phyloP scores from a whole-genome alignment of 192 early-diverging fungal genomes.

The Mortierella claussenii region DNA sequence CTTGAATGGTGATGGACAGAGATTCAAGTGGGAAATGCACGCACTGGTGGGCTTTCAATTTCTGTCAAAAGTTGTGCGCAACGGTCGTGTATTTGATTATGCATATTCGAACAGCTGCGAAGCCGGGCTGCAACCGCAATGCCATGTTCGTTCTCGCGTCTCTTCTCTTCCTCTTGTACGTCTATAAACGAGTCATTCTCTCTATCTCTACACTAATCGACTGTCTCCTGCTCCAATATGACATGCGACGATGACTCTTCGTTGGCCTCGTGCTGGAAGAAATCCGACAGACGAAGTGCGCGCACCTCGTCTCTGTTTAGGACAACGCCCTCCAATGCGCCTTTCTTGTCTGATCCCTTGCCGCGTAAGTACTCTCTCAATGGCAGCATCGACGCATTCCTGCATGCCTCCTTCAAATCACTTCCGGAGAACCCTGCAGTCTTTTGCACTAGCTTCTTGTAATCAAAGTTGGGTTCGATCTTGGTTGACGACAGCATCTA shows the following conservation, averaged over 20 bases:
- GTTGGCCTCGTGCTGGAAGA: slow-evolving; percentile 49
- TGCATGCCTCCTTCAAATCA: slow-evolving; percentile 98
- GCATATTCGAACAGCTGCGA: no score
- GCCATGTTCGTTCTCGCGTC: background rate
- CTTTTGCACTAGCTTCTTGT: slow-evolving; percentile 69
- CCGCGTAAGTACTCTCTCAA: slow-evolving; percentile 84
- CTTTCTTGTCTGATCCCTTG: slow-evolving; percentile 48
- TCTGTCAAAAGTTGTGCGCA: no score
- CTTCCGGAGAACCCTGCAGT: slow-evolving; percentile 91
- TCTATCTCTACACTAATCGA: slow-evolving; percentile 25
- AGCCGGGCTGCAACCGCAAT: background rate
- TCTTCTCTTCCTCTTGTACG: background rate
- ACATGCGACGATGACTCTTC: slow-evolving; percentile 53
- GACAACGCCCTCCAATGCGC: slow-evolving; percentile 26
- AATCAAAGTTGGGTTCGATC: slow-evolving; percentile 75
- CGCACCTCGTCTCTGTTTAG: slow-evolving; percentile 45
- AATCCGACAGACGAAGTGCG: slow-evolving; percentile 32
- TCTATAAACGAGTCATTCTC: background rate
- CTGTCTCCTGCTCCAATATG: slow-evolving; percentile 42
- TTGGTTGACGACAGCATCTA: slow-evolving; percentile 81
- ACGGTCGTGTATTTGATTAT: no score
- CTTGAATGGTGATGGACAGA: no score
- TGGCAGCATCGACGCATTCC: slow-evolving; percentile 96
- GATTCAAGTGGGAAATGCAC: no score
- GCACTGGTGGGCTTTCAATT: no score